Conservation (phyloP, 2,329 filamentous ascomycete genomes). For the Cadophora sp. region DNA sequence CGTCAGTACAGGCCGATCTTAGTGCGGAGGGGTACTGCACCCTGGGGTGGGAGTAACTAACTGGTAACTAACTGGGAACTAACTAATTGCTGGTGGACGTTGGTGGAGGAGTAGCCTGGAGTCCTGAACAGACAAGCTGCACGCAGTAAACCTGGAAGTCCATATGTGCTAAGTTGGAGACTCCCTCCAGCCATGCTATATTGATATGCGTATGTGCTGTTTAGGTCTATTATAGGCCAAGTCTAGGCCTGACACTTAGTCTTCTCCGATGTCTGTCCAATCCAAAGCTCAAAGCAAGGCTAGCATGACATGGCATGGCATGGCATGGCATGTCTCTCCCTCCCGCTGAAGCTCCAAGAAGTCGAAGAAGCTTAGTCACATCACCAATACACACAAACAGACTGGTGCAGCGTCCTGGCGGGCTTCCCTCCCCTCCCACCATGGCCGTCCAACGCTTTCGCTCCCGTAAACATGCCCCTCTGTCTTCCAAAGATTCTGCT, state of each 20-base stretch:
- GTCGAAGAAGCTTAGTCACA: slow-evolving; percentile 9
- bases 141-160: not conserved
- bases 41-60: not conserved
- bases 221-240: not conserved
- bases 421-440: not conserved
- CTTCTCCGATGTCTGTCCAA: not conserved
- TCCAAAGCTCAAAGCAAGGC: not conserved
- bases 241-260: not conserved
- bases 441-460: not conserved
- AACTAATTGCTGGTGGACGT: too few species aligned
- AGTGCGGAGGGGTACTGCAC: slow-evolving; percentile 2
- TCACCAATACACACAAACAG: not conserved
- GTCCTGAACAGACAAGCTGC: not conserved
- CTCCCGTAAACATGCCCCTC: not conserved
- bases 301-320: not conserved
- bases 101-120: not conserved
- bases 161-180: not conserved
- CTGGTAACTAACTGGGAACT: not conserved
- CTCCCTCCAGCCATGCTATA: too few species aligned
- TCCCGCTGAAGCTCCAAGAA: not conserved
- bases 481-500: not conserved
- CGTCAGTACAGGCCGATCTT: not conserved
- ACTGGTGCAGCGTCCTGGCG: not conserved
- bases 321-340: not conserved
- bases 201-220: not conserved